Base-by-base conservation (phyloP, 768 basidiomycete genomes). In the Pholiota molesta region DNA sequence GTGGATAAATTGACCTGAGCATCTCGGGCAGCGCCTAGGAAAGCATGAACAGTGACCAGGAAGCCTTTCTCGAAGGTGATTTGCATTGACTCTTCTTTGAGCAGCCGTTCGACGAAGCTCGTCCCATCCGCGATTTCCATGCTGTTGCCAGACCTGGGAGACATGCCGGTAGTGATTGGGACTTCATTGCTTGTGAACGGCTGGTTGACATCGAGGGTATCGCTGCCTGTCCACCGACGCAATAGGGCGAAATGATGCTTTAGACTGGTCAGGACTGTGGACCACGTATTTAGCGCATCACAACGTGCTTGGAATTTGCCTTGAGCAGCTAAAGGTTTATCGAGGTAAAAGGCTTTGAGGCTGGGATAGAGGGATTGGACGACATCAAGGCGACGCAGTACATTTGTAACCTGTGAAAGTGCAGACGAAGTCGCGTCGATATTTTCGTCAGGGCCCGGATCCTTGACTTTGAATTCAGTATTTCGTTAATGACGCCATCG, bases 11-110 rank as follows among this genome's bases (percentile, higher is more conserved):
- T 88, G 68, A 96, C 88, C 73, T 97, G 92, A 0, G 94, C 91
- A 49, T 91, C 87, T 61, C 95, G 92, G 66, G 94, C 92, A 56
- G 89, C 86, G 40, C 89, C 88, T 57, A 99, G 87, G 68, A 96
- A 91, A 14, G 87, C 80, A 73, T 95, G 91, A 7, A 97, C 86
- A n/a, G 92, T 94, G 42, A 87, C 88, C 68, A 95, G 82, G 66
- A 91, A 93, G 14, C 91, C 90, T 67, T 91, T 94, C 74, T 96
- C 94, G 73, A 99, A 98, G 9, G 93, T 95, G 63, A 90, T 85
- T 74, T 96, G 92, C 69, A 99, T 89, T n/a, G 90, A 90, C 69
- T 99, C 97, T 74, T 99, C 97, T 73, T 99, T 98, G 61, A 97
- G 82, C 26, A 98, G 79, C 29, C 95, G 87, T 73, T 98, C 97